phyloP scores from a whole-genome alignment of 768 basidiomycete species.

The Lactarius hengduanensis region DNA sequence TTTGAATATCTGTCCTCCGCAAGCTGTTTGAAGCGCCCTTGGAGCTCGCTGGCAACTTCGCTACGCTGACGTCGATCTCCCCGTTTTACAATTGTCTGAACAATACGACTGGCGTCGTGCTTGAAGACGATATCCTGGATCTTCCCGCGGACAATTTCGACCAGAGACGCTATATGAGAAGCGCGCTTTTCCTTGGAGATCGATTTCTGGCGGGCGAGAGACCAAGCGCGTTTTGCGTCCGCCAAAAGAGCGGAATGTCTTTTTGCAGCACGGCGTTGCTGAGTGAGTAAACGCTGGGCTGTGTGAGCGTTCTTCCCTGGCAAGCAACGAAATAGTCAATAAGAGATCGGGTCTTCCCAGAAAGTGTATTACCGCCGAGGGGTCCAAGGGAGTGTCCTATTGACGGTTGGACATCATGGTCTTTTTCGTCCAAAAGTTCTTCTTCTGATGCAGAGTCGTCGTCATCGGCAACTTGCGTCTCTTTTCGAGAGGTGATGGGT shows the following conservation, averaged over 20 bases:
- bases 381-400: background rate
- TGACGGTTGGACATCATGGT: constrained; percentile 33
- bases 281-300: constrained; percentile 61
- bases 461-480: background rate
- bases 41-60: constrained; percentile 79
- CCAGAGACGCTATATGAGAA: constrained; percentile 69
- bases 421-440: constrained; percentile 24
- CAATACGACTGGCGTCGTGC: constrained; percentile 87
- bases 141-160: constrained; percentile 73
- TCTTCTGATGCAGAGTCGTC: constrained; percentile 7
- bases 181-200: constrained; percentile 69
- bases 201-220: constrained; percentile 68
- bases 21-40: constrained; percentile 73
- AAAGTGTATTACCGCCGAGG: background rate
- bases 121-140: constrained; percentile 87
- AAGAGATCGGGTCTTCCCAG: background rate
- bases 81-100: constrained; percentile 79
- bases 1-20: constrained; percentile 91
- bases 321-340: background rate
- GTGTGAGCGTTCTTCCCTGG: constrained; percentile 69
- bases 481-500: background rate
- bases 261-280: constrained; percentile 73
- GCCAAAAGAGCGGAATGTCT: constrained; percentile 69
- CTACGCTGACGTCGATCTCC: constrained; percentile 73
- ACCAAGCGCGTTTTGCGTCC: constrained; percentile 78